These are phyloP conservation scores for Kodamaea sp. DNA, from an alignment of 1,139 yeast species.

Conservation along the genomic window DNA sequence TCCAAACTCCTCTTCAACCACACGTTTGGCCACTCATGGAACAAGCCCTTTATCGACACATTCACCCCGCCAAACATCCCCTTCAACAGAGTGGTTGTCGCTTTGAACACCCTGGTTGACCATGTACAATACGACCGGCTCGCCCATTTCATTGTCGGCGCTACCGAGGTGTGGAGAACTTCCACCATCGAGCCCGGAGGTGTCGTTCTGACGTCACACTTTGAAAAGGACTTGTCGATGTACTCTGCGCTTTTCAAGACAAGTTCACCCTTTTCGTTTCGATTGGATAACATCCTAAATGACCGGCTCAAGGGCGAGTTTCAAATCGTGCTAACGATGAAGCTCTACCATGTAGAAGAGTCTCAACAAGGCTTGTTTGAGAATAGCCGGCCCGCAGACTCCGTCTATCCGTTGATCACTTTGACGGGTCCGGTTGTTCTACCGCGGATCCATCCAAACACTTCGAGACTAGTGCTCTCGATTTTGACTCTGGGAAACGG, in stretches of 20 bases:
- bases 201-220: conserved; percentile 33
- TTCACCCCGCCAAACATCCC: conserved; percentile 38
- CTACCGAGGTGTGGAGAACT: conserved; percentile 76
- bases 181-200: conserved; percentile 80
- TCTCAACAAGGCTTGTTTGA: conserved; percentile 17
- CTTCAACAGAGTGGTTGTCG: conserved; percentile 60
- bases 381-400: conserved; percentile 28
- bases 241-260: conserved; percentile 51
- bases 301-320: conserved; percentile 59
- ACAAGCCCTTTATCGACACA: conserved; percentile 42
- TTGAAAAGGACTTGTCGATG: conserved; percentile 61
- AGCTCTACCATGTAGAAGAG: conserved; percentile 41
- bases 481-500: conserved; percentile 72
- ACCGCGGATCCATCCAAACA: conserved; percentile 44
- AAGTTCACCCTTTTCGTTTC: conserved; percentile 34
- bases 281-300: conserved; percentile 64
- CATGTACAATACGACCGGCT: conserved; percentile 79
- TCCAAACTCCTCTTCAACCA: conserved; percentile 37
- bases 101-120: conserved; percentile 53
- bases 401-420: conserved; percentile 29
- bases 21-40: conserved; percentile 59
- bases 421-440: conserved; percentile 36
- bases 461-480: conserved; percentile 56
- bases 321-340: conserved; percentile 48
- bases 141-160: conserved; percentile 64